These are phyloP conservation scores for Wickerhamomyces strasburgensis DNA, from an alignment of 805 yeast genomes.

Conservation along the genomic window DNA sequence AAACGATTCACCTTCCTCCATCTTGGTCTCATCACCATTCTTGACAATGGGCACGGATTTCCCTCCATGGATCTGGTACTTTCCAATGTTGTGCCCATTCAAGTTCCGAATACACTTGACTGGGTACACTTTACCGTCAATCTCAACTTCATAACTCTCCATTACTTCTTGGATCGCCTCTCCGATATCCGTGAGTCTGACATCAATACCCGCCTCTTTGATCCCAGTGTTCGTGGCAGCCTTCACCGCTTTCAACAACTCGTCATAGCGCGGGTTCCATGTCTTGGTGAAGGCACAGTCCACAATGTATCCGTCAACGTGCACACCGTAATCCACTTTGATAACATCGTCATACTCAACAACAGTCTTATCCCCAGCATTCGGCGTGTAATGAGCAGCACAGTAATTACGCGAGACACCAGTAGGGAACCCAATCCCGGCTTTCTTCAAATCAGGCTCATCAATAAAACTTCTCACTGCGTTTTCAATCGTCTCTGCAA, in stretches of 20 bases:
- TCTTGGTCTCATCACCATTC: slow-evolving; percentile 88
- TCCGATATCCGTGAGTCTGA: slow-evolving; percentile 89
- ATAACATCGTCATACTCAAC: slow-evolving; percentile 84
- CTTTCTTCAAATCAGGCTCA: slow-evolving; percentile 51
- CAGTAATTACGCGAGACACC: slow-evolving; percentile 89
- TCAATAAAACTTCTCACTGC: slow-evolving; percentile 72
- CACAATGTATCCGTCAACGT: slow-evolving; percentile 87
- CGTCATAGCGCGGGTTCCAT: slow-evolving; percentile 79
- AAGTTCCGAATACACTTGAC: slow-evolving; percentile 87
- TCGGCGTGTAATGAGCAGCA: slow-evolving; percentile 98
- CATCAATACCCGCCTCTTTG: slow-evolving; percentile 92
- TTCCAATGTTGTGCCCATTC: slow-evolving; percentile 90
- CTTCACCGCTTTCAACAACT: slow-evolving; percentile 74
- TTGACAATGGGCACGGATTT: slow-evolving; percentile 95
- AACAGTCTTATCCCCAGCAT: slow-evolving; percentile 84
- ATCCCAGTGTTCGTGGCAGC: slow-evolving; percentile 95
- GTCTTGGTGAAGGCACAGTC: slow-evolving; percentile 95
- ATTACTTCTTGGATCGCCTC: slow-evolving; percentile 94
- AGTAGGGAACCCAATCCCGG: slow-evolving; percentile 98
- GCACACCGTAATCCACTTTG: slow-evolving; percentile 97
- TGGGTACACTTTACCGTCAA: slow-evolving; percentile 80
- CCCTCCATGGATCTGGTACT: slow-evolving; percentile 85
- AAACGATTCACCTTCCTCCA: slow-evolving; percentile 98
- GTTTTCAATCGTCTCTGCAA: slow-evolving; percentile 86
- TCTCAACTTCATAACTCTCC: slow-evolving; percentile 93